Evolutionary conservation across 306 rosid species (phyloP).

Genomic region (Lupinus albus): DNA sequence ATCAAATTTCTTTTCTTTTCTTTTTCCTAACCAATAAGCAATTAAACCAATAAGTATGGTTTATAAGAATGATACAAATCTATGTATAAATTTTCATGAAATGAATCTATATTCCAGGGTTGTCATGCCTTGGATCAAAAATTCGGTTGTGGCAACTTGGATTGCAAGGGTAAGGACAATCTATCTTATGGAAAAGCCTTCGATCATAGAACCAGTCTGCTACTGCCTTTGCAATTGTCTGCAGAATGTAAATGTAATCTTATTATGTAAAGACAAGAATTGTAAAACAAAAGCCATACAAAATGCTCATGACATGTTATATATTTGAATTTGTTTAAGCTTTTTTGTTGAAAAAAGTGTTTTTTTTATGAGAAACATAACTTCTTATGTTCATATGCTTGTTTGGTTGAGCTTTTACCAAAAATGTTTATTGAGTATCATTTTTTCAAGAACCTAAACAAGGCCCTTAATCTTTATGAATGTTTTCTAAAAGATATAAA

Average conservation of each 20-base stretch:
- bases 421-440: no score
- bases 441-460: no score
- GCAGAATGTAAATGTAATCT: constrained; percentile 30
- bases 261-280: not conserved
- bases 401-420: no score
- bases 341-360: no score
- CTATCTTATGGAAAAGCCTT: constrained; percentile 65
- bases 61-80: constrained; percentile 40
- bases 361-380: no score
- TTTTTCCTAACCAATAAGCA: constrained; percentile 21
- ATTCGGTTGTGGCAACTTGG: constrained; percentile 84
- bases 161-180: constrained; percentile 92
- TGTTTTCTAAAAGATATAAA: not conserved
- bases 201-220: constrained; percentile 88
- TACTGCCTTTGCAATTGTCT: constrained; percentile 89
- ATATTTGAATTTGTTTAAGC: not conserved
- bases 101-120: constrained; percentile 53
- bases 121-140: constrained; percentile 47
- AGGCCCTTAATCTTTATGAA: no score
- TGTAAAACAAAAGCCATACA: constrained; percentile 1
- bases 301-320: not conserved
- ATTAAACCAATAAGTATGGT: constrained; percentile 5
- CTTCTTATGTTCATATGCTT: no score
- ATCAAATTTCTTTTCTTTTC: not conserved
- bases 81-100: constrained; percentile 40